Percentiles rank a stretch among this genome's conserved stretches.
Conservation (phyloP, 495 filamentous ascomycete genomes). For the Margaritispora aquatica region DNA sequence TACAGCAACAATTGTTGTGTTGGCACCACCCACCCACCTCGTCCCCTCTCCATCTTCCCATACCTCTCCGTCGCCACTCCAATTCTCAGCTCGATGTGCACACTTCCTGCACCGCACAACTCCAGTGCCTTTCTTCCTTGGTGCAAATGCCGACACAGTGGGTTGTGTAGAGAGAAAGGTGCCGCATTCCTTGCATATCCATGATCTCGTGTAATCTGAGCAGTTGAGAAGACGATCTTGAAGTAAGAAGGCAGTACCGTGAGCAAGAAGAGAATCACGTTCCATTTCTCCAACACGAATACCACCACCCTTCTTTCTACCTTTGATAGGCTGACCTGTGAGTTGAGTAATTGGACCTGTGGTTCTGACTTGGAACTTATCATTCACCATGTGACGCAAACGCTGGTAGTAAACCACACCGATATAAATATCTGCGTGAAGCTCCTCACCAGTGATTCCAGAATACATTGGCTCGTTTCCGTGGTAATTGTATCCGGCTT, state of each 20-base stretch:
- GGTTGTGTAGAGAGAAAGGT: slow-evolving; percentile 80
- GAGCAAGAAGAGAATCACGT: slow-evolving; percentile 86
- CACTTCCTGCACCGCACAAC: slow-evolving; percentile 82
- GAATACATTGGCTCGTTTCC: slow-evolving; percentile 98
- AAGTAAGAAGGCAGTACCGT: slow-evolving; percentile 89
- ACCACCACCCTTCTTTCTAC: slow-evolving; percentile 90
- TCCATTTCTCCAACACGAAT: slow-evolving; percentile 99
- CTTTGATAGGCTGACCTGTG: slow-evolving; percentile 96
- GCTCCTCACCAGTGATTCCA: slow-evolving; percentile 90
- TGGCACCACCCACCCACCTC: slow-evolving; percentile 77
- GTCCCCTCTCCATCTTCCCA: slow-evolving; percentile 89
- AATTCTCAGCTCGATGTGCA: slow-evolving; percentile 53
- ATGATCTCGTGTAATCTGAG: slow-evolving; percentile 79
- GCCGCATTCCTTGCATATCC: slow-evolving; percentile 84
- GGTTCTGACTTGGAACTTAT: slow-evolving; percentile 97
- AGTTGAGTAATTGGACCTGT: slow-evolving; percentile 84
- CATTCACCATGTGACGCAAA: slow-evolving; percentile 97
- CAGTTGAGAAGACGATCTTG: slow-evolving; percentile 97
- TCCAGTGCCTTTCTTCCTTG: slow-evolving; percentile 44
- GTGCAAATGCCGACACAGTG: slow-evolving; percentile 54
- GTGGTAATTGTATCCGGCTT: slow-evolving; percentile 95
- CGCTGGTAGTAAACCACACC: slow-evolving; percentile 97
- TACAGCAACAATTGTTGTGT: slow-evolving; percentile 86
- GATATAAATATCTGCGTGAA: slow-evolving; percentile 92
- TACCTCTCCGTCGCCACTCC: slow-evolving; percentile 59